phyloP scores from a whole-genome alignment of 169 alveolate species.

The Besnoitia besnoiti region DNA sequence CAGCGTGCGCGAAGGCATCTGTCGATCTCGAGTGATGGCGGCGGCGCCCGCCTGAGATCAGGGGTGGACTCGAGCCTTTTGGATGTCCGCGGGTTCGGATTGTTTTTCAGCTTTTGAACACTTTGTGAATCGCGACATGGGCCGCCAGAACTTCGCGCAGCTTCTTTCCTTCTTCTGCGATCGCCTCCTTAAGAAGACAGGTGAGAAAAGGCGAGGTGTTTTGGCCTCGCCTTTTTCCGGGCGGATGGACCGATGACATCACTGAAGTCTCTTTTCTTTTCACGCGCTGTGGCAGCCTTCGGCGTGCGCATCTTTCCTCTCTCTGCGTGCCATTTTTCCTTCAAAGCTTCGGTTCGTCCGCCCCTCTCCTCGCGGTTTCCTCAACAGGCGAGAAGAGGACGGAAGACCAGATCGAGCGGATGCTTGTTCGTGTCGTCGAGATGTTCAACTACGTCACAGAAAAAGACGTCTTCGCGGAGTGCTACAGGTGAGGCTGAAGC shows the following conservation, averaged over 20 bases:
- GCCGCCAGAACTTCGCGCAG: conserved; percentile 62
- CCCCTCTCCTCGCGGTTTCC: too few relatives aligned
- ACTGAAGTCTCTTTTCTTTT: not conserved
- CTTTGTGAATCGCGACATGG: conserved; percentile 66
- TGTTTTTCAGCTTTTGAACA: conserved; percentile 63
- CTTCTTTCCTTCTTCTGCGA: conserved; percentile 71
- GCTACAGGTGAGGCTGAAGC: conserved; percentile 66
- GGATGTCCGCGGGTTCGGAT: conserved; percentile 5
- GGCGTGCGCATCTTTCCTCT: not conserved
- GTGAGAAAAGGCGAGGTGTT: not conserved
- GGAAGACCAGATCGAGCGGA: conserved; percentile 70
- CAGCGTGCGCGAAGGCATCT: too few relatives aligned
- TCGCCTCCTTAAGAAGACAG: conserved; percentile 64
- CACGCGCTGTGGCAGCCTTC: not conserved
- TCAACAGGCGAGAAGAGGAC: conserved; percentile 61
- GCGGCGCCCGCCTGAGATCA: too few relatives aligned
- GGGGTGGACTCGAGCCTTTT: not conserved
- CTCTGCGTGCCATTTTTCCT: not conserved
- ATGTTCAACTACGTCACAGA: conserved; percentile 83
- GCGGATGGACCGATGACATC: not conserved
- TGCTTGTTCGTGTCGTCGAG: conserved; percentile 76
- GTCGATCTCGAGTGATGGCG: too few relatives aligned
- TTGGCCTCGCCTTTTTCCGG: not conserved
- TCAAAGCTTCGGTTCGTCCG: not conserved
- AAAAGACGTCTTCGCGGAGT: conserved; percentile 86